Conservation (phyloP, 306 rosid species). For the Mimosa pudica region DNA sequence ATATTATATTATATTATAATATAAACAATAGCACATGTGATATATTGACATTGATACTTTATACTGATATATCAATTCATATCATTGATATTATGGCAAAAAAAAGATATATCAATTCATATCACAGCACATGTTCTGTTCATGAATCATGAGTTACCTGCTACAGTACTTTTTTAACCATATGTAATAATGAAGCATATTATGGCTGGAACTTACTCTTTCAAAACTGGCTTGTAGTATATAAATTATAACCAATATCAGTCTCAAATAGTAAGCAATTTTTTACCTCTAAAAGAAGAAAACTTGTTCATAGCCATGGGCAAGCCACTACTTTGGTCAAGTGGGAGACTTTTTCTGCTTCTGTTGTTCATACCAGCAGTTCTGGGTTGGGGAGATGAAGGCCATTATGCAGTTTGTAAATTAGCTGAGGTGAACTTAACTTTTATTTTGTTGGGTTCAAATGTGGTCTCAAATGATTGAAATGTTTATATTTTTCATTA, state of each 20-base stretch:
- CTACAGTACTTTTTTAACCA: not conserved
- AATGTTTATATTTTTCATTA: not conserved
- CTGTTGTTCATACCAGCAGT: constrained; percentile 52
- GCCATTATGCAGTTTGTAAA: constrained; percentile 75
- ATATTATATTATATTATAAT: too few species aligned
- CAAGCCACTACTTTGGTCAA: constrained; percentile 26
- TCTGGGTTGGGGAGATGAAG: constrained; percentile 83
- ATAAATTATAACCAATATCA: not conserved
- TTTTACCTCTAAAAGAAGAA: not conserved
- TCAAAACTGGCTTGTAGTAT: not conserved
- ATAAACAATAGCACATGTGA: too few species aligned
- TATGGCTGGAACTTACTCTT: not conserved
- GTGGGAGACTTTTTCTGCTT: constrained; percentile 34
- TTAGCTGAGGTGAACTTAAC: constrained; percentile 59
- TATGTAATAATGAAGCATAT: not conserved
- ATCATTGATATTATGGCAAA: too few species aligned
- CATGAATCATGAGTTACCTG: not conserved
- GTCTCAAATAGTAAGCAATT: not conserved
- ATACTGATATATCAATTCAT: too few species aligned
- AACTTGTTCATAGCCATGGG: constrained; percentile 23
- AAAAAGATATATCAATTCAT: too few species aligned
- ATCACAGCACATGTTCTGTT: too few species aligned
- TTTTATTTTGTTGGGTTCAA: not conserved
- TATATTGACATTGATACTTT: too few species aligned
- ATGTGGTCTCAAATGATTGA: not conserved